These are phyloP conservation scores for Pseudogymnoascus sp. DNA, from an alignment of 2,329 filamentous ascomycete genomes.

Conservation along the genomic window DNA sequence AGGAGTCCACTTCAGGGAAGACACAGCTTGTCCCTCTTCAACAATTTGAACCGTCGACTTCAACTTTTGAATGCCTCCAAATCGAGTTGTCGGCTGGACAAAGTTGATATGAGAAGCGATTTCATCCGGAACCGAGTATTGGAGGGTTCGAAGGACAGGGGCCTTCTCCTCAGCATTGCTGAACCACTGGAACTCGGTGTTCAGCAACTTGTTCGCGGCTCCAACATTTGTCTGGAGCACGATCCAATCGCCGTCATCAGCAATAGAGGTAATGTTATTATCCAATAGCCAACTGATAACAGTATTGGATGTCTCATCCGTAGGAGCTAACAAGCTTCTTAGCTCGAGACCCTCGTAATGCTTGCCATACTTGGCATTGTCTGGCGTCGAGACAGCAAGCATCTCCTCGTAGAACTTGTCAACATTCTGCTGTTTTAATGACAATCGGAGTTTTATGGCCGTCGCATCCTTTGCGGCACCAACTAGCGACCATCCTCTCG, in stretches of 20 bases:
- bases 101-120: slow-evolving; percentile 33
- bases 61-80: slow-evolving; percentile 19
- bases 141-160: slow-evolving; percentile 32
- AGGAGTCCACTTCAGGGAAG: slow-evolving; percentile 12
- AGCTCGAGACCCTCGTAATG: slow-evolving; percentile 40
- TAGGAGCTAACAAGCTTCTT: slow-evolving; percentile 36
- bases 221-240: slow-evolving; percentile 24
- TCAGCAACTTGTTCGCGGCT: slow-evolving; percentile 32
- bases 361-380: slow-evolving; percentile 39
- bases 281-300: slow-evolving; percentile 38
- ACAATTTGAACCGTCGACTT: slow-evolving; percentile 13
- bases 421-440: slow-evolving; percentile 20
- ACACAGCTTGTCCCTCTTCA: slow-evolving; percentile 12
- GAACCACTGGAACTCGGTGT: slow-evolving; percentile 35
- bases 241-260: slow-evolving; percentile 32
- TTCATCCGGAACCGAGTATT: slow-evolving; percentile 33
- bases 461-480: slow-evolving; percentile 15
- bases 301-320: slow-evolving; percentile 30
- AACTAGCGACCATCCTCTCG: slow-evolving; percentile 19
- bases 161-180: slow-evolving; percentile 23
- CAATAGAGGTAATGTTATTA: slow-evolving; percentile 26
- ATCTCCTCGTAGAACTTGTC: slow-evolving; percentile 18
- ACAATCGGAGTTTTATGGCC: slow-evolving; percentile 17
- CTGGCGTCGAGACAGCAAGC: slow-evolving; percentile 38
- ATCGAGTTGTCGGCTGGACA: slow-evolving; percentile 36